A percentile compares a stretch with the other conserved stretches of the same genome.
Conservation (phyloP, 169 alveolate species). For the Ichthyophthirius multifiliis region DNA sequence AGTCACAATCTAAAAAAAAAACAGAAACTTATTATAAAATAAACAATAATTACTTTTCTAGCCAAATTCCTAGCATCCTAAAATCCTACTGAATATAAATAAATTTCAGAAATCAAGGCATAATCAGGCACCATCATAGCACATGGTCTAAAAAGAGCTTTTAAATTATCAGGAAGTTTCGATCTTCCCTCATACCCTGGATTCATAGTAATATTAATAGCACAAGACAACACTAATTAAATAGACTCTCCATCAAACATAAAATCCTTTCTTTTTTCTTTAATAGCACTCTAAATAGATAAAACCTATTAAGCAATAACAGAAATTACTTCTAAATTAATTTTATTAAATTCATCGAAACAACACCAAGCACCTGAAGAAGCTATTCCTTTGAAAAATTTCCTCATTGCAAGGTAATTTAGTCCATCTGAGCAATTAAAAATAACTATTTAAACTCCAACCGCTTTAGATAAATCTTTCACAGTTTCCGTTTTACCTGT, state of each 20-base stretch:
- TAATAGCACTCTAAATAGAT: constrained; percentile 76
- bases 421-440: constrained; percentile 84
- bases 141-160: constrained; percentile 95
- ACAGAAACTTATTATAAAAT: constrained; percentile 33
- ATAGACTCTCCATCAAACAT: constrained; percentile 87
- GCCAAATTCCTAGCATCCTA: constrained; percentile 90
- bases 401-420: constrained; percentile 78
- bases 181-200: constrained; percentile 93
- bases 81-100: constrained; percentile 92
- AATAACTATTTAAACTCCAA: constrained; percentile 76
- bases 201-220: constrained; percentile 89
- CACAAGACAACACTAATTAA: constrained; percentile 77
- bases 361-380: constrained; percentile 92
- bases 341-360: constrained; percentile 91
- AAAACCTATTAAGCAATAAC: constrained; percentile 88
- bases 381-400: constrained; percentile 87
- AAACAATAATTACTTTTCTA: constrained; percentile 88
- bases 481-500: constrained; percentile 82
- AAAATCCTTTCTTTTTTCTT: constrained; percentile 78
- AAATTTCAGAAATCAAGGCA: constrained; percentile 93
- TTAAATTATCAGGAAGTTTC: constrained; percentile 89
- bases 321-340: constrained; percentile 90
- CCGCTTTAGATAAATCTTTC: constrained; percentile 82
- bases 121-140: constrained; percentile 97
- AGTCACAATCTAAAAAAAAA: constrained; percentile 53